Evolutionary conservation across 2,329 filamentous ascomycete genomes (phyloP).

Genomic region (Myriangium duriaei): DNA sequence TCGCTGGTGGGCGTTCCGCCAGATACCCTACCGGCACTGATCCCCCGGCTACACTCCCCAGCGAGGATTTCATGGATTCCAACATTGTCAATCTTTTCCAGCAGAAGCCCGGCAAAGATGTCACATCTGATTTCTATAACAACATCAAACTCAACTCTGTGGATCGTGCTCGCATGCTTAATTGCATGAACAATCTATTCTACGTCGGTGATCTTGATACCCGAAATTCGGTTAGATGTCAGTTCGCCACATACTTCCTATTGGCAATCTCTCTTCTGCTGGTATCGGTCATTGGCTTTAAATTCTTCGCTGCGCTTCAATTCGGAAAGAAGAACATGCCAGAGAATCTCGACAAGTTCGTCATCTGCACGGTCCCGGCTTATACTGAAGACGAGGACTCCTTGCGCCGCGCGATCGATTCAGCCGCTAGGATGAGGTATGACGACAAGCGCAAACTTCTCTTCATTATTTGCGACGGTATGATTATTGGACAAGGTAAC

Average conservation of each 20-base stretch:
- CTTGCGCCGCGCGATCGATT: constrained; percentile 90
- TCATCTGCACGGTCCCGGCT: constrained; percentile 93
- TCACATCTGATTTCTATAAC: constrained; percentile 67
- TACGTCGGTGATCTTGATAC: constrained; percentile 89
- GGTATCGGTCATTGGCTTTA: constrained; percentile 75
- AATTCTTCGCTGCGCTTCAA: constrained; percentile 91
- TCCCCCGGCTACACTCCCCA: constrained; percentile 32
- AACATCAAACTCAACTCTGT: constrained; percentile 46
- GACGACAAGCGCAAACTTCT: constrained; percentile 97
- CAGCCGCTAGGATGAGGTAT: constrained; percentile 86
- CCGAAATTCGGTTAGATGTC: constrained; percentile 69
- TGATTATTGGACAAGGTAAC: constrained; percentile 99
- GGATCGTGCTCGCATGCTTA: constrained; percentile 55
- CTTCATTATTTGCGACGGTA: constrained; percentile 87
- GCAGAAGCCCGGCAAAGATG: constrained; percentile 60
- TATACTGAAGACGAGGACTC: constrained; percentile 99
- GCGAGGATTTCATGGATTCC: constrained; percentile 70
- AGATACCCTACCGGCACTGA: constrained; percentile 43
- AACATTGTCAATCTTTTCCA: constrained; percentile 67
- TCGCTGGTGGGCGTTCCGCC: constrained; percentile 58
- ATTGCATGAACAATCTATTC: constrained; percentile 87
- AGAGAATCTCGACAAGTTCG: constrained; percentile 94
- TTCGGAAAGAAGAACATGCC: constrained; percentile 85
- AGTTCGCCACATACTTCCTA: constrained; percentile 81
- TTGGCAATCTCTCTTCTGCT: constrained; percentile 73